phyloP scores from a whole-genome alignment of 179 eudicot species.

The Actinidia arguta region DNA sequence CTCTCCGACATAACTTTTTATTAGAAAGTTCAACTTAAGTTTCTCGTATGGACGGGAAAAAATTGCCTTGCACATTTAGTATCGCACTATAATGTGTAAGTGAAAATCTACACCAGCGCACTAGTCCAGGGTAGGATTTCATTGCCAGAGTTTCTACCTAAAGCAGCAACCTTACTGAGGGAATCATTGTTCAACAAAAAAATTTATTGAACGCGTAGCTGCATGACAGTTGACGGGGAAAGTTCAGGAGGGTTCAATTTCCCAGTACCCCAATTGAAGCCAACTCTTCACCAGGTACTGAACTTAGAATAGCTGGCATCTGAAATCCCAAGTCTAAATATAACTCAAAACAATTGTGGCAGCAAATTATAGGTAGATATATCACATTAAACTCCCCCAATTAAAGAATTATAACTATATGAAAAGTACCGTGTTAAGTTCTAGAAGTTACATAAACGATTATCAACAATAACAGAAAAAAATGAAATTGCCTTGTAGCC shows the following conservation, averaged over 20 bases:
- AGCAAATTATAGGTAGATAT: background rate
- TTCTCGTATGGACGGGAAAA: background rate
- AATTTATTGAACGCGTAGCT: background rate
- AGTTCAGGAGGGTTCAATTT: background rate
- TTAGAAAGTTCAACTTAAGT: background rate
- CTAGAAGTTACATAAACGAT: background rate
- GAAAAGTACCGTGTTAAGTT: background rate
- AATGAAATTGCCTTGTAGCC: background rate
- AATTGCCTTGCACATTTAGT: background rate
- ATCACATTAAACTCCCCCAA: background rate
- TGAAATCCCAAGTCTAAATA: background rate
- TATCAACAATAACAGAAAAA: background rate
- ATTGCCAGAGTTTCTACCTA: conserved; percentile 10
- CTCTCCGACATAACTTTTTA: background rate
- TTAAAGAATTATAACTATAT: background rate
- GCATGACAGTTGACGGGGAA: background rate
- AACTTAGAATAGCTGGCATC: background rate
- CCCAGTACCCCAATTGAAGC: background rate
- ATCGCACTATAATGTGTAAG: background rate
- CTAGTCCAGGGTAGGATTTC: background rate
- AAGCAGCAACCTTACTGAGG: background rate
- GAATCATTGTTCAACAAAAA: background rate
- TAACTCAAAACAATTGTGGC: background rate
- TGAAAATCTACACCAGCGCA: background rate
- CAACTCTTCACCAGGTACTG: background rate